These are phyloP conservation scores for Lepidium africanum DNA, from an alignment of 345 rosid genomes.

Conservation along the genomic window DNA sequence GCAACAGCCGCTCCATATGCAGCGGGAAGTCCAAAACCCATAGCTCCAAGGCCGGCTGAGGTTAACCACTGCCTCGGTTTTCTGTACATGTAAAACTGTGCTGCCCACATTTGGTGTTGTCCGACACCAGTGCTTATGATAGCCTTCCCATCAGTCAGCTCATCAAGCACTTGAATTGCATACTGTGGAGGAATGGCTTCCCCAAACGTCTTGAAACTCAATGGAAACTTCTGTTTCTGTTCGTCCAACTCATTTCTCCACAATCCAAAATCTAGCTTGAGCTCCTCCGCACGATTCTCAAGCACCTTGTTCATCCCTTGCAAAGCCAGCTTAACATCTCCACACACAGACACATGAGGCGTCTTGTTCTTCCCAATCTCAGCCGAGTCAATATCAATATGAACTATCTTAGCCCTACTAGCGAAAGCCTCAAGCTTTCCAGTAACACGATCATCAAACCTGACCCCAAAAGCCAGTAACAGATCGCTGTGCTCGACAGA, in stretches of 20 bases:
- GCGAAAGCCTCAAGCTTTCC: slow-evolving; percentile 98
- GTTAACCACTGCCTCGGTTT: slow-evolving; percentile 91
- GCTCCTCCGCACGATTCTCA: slow-evolving; percentile 40
- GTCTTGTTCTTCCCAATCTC: slow-evolving; percentile 99
- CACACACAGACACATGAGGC: slow-evolving; percentile 88
- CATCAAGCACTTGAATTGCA: slow-evolving; percentile 83
- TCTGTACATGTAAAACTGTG: slow-evolving; percentile 92
- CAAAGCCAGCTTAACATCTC: slow-evolving; percentile 76
- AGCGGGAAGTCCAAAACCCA: slow-evolving; percentile 98
- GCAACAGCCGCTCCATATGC: slow-evolving; percentile 99
- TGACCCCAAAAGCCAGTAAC: slow-evolving; percentile 87
- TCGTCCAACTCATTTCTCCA: slow-evolving; percentile 76
- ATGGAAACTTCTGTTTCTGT: slow-evolving; percentile 61
- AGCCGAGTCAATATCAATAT: slow-evolving; percentile 87
- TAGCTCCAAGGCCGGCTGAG: slow-evolving; percentile 90
- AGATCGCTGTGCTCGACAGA: slow-evolving; percentile 83
- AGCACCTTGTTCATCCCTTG: slow-evolving; percentile 60
- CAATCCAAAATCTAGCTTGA: slow-evolving; percentile 47
- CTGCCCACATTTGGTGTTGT: slow-evolving; percentile 99
- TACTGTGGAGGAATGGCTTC: slow-evolving; percentile 93
- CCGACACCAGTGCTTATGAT: slow-evolving; percentile 94
- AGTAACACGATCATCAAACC: slow-evolving; percentile 95
- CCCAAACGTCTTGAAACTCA: slow-evolving; percentile 72
- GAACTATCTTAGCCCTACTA: slow-evolving; percentile 88
- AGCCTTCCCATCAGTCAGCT: slow-evolving; percentile 75